These are phyloP conservation scores for Arthroderma uncinatum DNA, from an alignment of 2,329 filamentous ascomycete genomes.

Conservation along the genomic window DNA sequence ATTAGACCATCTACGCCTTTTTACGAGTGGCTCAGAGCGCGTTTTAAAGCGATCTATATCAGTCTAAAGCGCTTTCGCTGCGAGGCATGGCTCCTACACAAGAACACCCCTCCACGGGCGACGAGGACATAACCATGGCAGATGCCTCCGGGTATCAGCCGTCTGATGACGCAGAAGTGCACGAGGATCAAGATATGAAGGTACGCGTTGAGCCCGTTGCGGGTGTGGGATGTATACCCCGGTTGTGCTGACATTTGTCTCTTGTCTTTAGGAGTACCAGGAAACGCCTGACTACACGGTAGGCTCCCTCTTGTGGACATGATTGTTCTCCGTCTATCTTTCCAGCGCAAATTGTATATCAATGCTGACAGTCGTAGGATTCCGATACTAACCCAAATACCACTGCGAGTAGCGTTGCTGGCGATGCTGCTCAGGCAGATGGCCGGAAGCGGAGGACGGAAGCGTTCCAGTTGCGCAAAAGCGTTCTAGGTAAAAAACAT, in stretches of 20 bases:
- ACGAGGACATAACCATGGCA: conserved; percentile 38
- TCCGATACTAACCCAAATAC: conserved; percentile 57
- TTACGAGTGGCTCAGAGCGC: neutral
- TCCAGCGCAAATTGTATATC: conserved; percentile 2
- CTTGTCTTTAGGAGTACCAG: conserved; percentile 35
- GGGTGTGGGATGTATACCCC: neutral
- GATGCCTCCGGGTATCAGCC: conserved; percentile 31
- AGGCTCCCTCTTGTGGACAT: conserved; percentile 15
- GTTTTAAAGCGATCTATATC: conserved; percentile 1
- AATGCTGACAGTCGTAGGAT: conserved; percentile 34
- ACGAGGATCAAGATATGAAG: conserved; percentile 30
- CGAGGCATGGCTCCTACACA: conserved; percentile 32
- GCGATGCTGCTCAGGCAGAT: conserved; percentile 56
- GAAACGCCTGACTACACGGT: conserved; percentile 54
- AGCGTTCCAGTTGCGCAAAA: conserved; percentile 79
- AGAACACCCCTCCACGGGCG: conserved; percentile 29
- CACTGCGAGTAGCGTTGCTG: conserved; percentile 71
- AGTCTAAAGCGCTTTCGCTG: no score
- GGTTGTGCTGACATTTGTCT: conserved; percentile 1
- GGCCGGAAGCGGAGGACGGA: conserved; percentile 78
- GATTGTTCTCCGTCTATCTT: neutral
- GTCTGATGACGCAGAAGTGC: conserved; percentile 28
- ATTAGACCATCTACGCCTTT: neutral
- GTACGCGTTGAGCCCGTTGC: conserved; percentile 23
- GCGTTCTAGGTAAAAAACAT: conserved; percentile 90